phyloP scores from a whole-genome alignment of 2,329 filamentous ascomycete genomes.

The Xylaria sp. region DNA sequence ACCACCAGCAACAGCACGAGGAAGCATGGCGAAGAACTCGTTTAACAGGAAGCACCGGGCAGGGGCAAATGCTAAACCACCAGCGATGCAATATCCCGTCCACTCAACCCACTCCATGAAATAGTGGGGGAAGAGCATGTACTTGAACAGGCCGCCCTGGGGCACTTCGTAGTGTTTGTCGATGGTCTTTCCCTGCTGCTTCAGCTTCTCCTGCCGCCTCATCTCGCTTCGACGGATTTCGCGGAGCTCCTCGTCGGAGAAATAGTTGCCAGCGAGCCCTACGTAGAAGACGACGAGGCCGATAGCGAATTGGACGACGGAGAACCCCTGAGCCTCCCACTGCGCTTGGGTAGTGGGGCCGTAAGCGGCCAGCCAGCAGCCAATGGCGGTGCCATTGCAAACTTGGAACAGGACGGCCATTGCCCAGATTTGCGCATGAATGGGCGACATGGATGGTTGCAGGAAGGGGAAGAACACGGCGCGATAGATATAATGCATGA shows the following conservation, averaged over 20 bases:
- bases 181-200: conserved; percentile 53
- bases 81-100: conserved; percentile 83
- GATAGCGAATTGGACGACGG: conserved; percentile 55
- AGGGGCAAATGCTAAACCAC: conserved; percentile 70
- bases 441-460: conserved; percentile 91
- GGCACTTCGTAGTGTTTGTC: conserved; percentile 90
- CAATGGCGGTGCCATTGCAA: conserved; percentile 77
- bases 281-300: conserved; percentile 78
- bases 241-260: conserved; percentile 87
- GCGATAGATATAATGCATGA: conserved; percentile 90
- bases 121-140: conserved; percentile 90
- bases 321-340: conserved; percentile 51
- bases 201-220: conserved; percentile 58
- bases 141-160: conserved; percentile 79
- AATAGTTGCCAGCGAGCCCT: conserved; percentile 81
- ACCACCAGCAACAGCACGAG: conserved; percentile 79
- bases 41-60: conserved; percentile 84
- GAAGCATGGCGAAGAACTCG: conserved; percentile 88
- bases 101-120: conserved; percentile 98
- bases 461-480: conserved; percentile 81
- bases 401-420: conserved; percentile 76
- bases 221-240: conserved; percentile 79
- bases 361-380: conserved; percentile 82
- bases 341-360: conserved; percentile 65
- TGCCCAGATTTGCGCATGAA: conserved; percentile 72